Evolutionary conservation across 352 stramenopile genomes (phyloP), one percentile per base, ranked within the genome.

Genomic region (Globisporangium splendens): DNA sequence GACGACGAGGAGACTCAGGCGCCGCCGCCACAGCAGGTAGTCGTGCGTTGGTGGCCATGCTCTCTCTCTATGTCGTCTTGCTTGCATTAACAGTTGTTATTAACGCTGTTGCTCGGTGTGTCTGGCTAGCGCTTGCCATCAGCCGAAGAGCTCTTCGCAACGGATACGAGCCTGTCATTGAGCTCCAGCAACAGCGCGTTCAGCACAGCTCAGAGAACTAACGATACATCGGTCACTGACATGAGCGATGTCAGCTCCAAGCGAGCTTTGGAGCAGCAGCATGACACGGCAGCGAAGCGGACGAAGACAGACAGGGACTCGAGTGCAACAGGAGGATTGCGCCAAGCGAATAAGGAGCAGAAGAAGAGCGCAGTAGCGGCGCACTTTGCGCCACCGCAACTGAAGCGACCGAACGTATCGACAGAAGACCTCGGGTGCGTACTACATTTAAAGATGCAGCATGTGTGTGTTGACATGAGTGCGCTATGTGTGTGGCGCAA

Each of bases 391-490:
- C 80, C 80, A 6, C 80, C 80, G 13, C 80, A 90, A 54, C 72
- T 90, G 10, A 83, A 80, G 54, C 66, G 78, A 0, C 80, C 80
- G 1, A 90, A 90, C 46, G 75, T 90, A 7, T 87, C 78, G 1
- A 90, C 80, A 0, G 80, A 92, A 65, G 83, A 92, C 51, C 41
- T 71, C 15, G 73, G 70, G 78, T 90, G 44, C 46, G 75, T 68
- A 24, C 11, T 50, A n/a, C n/a, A n/a, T n/a, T n/a, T n/a, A n/a
- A n/a, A n/a, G n/a, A n/a, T n/a, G n/a, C n/a, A n/a, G n/a, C n/a
- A n/a, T n/a, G n/a, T n/a, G n/a, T n/a, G n/a, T n/a, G 13, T 8
- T 50, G 14, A 14, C 47, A n/a, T 53, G 15, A 24, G 15, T 50
- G 20, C 42, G 8, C 21, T n/a, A n/a, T n/a, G n/a, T n/a, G 8